Base-by-base conservation (phyloP, 179 eudicot species). In the Sideroxylon spinosum region DNA sequence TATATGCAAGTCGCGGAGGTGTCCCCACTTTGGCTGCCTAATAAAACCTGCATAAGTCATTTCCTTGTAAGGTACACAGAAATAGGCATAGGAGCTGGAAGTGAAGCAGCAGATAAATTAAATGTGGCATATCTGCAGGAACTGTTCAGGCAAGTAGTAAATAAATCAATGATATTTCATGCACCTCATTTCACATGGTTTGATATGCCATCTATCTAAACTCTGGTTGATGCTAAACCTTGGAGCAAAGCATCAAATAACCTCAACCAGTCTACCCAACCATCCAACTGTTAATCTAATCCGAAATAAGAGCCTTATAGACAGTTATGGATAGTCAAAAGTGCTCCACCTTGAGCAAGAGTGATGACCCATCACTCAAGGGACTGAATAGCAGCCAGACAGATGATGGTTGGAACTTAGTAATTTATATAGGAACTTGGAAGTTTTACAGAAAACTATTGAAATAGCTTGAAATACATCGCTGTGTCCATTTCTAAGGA, bases 11-110 rank as follows among this genome's bases (percentile, higher is more conserved):
- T 84, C 85, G n/a, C 87, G 84, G 29, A 88, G 74, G 81, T 88
- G 91, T 26, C 91, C 89, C 87, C 87, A 88, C 79, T 88, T 88
- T 23, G 91, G 91, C 81, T 88, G 85, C 59, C 88, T 81, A n/a
- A 79, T 69, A 53, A 84, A 88, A 75, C 91, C 89, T 86, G 84
- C 71, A 71, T 59, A 74, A 68, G 49, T 7, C 1, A 19, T 70
- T 53, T 19, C 66, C 66, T 46, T 32, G 66, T 73, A 20, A 73
- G 49, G 9, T n/a, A 57, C 23, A n/a, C 23, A 19, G 52, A 59
- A 73, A 73, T 28, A 7, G 3, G 49, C 44, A 32, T 29, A 25
- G 65, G 6, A 29, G 2, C 19, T 29, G 25, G 28, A 57, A n/a
- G n/a, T n/a, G n/a, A n/a, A n/a, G n/a, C n/a, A n/a, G n/a, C n/a